Evolutionary conservation across 805 yeast species (phyloP), one percentile per base, ranked within the genome.

Genomic region (Candida arabinofermentans): DNA sequence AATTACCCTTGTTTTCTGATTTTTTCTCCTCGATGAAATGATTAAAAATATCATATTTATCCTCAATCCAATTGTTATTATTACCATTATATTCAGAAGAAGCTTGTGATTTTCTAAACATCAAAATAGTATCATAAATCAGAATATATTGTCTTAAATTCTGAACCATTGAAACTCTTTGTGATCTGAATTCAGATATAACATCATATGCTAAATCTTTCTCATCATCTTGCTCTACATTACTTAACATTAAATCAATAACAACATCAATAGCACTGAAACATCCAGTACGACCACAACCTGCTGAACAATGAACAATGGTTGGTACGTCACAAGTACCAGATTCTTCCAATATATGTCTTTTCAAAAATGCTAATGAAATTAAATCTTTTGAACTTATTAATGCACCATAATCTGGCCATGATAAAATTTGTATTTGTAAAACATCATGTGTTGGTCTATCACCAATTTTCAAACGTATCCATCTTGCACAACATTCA

Each of bases 221-320:
- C 12, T 39, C 49, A 18, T 21, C 41, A 18, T 54, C 36, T 36
- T 46, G 37, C 23, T 40, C 42, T 27, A 27, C 39, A 16, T 44
- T 36, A 14, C 42, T 36, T 22, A 37, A n/a, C 26, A 64, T 48
- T 39, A 69, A 45, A 37, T 81, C 74, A 27, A 78, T 62, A 18
- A 72, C 68, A 0, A 82, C 71, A 55, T 86, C 95, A 18, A 84
- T 65, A 1, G 88, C 77, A 47, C 89, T 79, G 57, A 82, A 83
- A 2, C 96, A 86, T 2, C 99, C 99, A 0, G 98, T 88, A 43
- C 99, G 70, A 16, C 99, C 99, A 57, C 96, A 89, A 0, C 99
- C 99, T 1, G 98, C 98, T 6, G 96, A 87, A 58, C 99, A 91
- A 63, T 91, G 98, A 21, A 85, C 86, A 35, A 88, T 58, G 5